Evolutionary conservation across 805 yeast genomes (phyloP).

Genomic region (Yamadazyma olivae): DNA sequence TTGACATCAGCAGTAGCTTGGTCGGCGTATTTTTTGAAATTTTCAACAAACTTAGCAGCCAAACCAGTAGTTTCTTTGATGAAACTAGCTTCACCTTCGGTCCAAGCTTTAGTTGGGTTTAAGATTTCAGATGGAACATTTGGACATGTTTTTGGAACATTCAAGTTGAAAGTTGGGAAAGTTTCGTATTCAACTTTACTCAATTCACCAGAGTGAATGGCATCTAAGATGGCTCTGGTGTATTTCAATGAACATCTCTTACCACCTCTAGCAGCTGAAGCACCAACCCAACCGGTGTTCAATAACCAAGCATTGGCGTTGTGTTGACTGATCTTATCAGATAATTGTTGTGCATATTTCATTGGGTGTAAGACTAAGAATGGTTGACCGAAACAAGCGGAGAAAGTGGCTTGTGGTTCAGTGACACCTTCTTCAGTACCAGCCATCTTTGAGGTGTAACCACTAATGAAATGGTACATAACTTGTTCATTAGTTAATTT

Average conservation of each 20-base stretch:
- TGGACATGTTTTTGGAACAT: conserved; percentile 77
- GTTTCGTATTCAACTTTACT: conserved; percentile 76
- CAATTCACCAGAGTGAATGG: conserved; percentile 89
- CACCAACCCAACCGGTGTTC: conserved; percentile 98
- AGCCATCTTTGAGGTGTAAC: conserved; percentile 99
- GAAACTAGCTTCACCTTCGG: conserved; percentile 40
- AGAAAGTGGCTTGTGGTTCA: conserved; percentile 96
- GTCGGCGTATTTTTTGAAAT: conserved; percentile 79
- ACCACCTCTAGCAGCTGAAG: conserved; percentile 89
- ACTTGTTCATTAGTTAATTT: conserved; percentile 92
- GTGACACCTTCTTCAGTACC: conserved; percentile 99
- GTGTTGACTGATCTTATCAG: conserved; percentile 87
- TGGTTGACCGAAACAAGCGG: conserved; percentile 99
- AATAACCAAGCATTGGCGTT: conserved; percentile 93
- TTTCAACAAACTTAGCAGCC: conserved; percentile 77
- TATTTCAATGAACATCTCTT: conserved; percentile 96
- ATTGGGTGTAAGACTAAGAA: conserved; percentile 97
- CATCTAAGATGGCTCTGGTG: conserved; percentile 94
- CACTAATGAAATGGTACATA: conserved; percentile 98
- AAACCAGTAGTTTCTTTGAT: conserved; percentile 49
- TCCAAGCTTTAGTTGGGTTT: conserved; percentile 86
- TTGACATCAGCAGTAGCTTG: conserved; percentile 83
- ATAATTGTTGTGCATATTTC: conserved; percentile 94
- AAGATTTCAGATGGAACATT: conserved; percentile 81
- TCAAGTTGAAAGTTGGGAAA: conserved; percentile 82